phyloP scores from a whole-genome alignment of 148 eudicot species.

The Vaccinium vitisidaea region DNA sequence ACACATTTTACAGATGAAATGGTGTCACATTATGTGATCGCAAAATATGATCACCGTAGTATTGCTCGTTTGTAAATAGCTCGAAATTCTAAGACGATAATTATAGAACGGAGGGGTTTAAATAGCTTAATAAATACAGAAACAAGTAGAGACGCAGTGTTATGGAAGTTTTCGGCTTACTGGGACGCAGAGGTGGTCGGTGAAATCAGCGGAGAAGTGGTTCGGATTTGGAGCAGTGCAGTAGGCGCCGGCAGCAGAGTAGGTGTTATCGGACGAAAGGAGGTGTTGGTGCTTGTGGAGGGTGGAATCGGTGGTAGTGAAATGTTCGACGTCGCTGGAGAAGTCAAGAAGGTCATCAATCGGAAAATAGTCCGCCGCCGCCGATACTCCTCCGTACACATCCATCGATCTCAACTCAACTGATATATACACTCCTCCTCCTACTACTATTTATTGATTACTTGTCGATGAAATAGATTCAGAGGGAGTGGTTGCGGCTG shows the following conservation, averaged over 20 bases:
- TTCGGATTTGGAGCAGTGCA: neutral
- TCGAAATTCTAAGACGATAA: too few species aligned
- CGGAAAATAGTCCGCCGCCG: slow-evolving; percentile 20
- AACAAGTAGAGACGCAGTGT: neutral
- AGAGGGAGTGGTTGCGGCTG: neutral
- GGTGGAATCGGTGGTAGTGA: slow-evolving; percentile 14
- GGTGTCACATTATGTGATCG: too few species aligned
- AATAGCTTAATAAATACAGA: neutral
- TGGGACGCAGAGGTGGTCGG: slow-evolving; percentile 31
- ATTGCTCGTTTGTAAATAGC: too few species aligned
- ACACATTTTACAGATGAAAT: too few species aligned
- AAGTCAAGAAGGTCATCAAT: slow-evolving; percentile 29
- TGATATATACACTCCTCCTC: too few species aligned
- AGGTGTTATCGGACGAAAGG: neutral
- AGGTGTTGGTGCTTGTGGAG: slow-evolving; percentile 18
- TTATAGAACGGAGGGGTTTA: too few species aligned
- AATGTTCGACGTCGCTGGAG: slow-evolving; percentile 14
- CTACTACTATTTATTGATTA: too few species aligned
- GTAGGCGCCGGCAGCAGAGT: slow-evolving; percentile 1
- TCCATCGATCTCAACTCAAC: slow-evolving; percentile 12
- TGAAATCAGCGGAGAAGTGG: slow-evolving; percentile 21
- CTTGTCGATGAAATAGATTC: too few species aligned
- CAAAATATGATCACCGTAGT: too few species aligned
- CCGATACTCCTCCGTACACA: slow-evolving; percentile 20
- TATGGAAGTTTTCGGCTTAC: too few species aligned